A percentile compares a stretch with the other conserved stretches of the same genome.
Evolutionary conservation across 1,139 yeast genomes (phyloP).

Genomic region (Suhomyces bokatorum): DNA sequence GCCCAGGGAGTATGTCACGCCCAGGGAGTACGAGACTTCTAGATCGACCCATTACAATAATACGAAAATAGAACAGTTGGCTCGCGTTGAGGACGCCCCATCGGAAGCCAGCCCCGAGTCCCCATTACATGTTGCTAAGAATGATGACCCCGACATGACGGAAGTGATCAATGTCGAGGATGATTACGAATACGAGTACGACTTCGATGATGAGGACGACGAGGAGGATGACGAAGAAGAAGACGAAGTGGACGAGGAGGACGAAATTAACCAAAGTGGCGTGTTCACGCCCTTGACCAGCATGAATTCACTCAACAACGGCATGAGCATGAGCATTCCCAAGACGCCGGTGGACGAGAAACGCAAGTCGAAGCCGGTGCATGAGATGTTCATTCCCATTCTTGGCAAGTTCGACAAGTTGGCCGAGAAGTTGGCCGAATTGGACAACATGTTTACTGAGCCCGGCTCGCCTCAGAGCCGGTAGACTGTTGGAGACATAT

Average conservation of each 20-base stretch:
- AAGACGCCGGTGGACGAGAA: slow-evolving; percentile 15
- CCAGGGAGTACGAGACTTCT: neutral
- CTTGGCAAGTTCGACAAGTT: slow-evolving; percentile 49
- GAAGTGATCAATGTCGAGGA: slow-evolving; percentile 8
- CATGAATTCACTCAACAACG: slow-evolving; percentile 33
- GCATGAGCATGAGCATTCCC: slow-evolving; percentile 10
- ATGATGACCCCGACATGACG: slow-evolving; percentile 5
- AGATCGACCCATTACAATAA: neutral
- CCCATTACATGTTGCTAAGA: slow-evolving; percentile 1
- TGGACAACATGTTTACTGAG: slow-evolving; percentile 29
- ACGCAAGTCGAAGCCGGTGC: slow-evolving; percentile 39
- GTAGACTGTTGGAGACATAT: neutral
- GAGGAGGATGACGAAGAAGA: slow-evolving; percentile 21
- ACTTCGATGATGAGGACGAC: slow-evolving; percentile 16
- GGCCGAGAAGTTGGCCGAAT: slow-evolving; percentile 46
- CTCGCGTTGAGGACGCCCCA: neutral
- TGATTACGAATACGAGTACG: slow-evolving; percentile 20
- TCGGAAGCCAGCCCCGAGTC: slow-evolving; percentile 4
- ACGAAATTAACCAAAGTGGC: slow-evolving; percentile 10
- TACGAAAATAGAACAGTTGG: neutral
- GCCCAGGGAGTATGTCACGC: neutral
- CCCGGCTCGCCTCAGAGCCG: neutral
- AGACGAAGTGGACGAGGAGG: slow-evolving; percentile 15
- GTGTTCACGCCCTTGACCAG: slow-evolving; percentile 43
- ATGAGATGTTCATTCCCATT: slow-evolving; percentile 50